Percentiles rank a stretch among this genome's conserved stretches.
phyloP scores from a whole-genome alignment of 495 filamentous ascomycete genomes.

The Lophium mytilinum region DNA sequence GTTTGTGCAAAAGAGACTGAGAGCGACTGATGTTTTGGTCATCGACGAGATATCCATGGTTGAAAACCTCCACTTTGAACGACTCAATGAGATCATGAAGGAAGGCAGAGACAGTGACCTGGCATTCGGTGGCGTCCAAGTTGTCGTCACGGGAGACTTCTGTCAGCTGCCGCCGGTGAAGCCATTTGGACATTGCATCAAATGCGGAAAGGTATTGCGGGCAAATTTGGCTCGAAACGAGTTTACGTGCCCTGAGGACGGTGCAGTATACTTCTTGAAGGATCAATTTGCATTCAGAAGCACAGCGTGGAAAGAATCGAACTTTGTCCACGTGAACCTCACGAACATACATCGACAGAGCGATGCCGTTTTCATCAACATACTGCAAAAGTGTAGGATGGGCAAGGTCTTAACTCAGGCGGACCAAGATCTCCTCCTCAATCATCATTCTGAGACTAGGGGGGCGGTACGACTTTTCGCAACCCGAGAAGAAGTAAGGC shows the following conservation, averaged over 20 bases:
- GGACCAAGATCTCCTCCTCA: conserved; percentile 40
- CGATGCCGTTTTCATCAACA: conserved; percentile 41
- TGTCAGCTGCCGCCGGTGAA: conserved; percentile 40
- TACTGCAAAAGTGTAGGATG: conserved; percentile 45
- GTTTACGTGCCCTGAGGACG: conserved; percentile 10
- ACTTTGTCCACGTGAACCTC: conserved; percentile 35
- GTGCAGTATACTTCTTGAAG: conserved; percentile 7
- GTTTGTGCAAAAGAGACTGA: conserved; percentile 26
- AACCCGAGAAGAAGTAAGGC: conserved; percentile 30
- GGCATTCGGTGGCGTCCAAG: conserved; percentile 40
- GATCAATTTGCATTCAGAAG: conserved; percentile 32
- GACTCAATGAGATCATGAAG: conserved; percentile 46
- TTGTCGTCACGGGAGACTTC: conserved; percentile 40
- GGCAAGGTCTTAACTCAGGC: conserved; percentile 32
- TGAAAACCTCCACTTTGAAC: conserved; percentile 46
- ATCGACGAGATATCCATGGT: conserved; percentile 47
- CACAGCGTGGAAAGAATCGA: conserved; percentile 31
- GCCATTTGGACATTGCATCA: conserved; percentile 33
- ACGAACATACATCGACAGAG: conserved; percentile 47
- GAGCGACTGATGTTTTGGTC: conserved; percentile 36
- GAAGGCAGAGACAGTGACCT: conserved; percentile 20
- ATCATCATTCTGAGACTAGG: conserved; percentile 36
- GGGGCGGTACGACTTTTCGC: conserved; percentile 43
- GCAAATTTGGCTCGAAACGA: conserved; percentile 5
- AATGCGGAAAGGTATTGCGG: conserved; percentile 29